These are phyloP conservation scores for Cladosporium sp. DNA, from an alignment of 2,329 filamentous ascomycete species.

Conservation along the genomic window DNA sequence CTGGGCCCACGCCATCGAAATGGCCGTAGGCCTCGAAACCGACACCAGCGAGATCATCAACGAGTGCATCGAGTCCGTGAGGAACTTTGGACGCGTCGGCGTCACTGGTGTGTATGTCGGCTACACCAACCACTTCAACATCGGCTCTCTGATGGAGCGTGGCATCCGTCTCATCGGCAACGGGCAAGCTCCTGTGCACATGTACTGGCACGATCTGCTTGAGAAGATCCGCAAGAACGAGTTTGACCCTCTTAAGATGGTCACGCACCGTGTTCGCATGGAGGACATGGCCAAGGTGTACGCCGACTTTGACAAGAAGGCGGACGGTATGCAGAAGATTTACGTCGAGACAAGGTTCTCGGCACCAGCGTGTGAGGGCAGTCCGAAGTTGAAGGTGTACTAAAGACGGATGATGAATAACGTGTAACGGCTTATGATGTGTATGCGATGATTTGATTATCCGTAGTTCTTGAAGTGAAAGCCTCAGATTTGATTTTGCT, in stretches of 20 bases:
- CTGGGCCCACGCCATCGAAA: conserved; percentile 58
- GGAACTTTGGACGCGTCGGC: conserved; percentile 68
- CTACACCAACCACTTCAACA: conserved; percentile 75
- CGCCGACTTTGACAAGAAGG: conserved; percentile 63
- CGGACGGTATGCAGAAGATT: conserved; percentile 77
- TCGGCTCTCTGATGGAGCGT: conserved; percentile 78
- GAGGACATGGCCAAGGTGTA: conserved; percentile 51
- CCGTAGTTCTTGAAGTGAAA: background rate
- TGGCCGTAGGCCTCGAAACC: conserved; percentile 66
- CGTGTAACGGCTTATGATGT: background rate
- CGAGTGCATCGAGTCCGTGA: conserved; percentile 72
- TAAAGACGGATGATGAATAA: conserved; percentile 2
- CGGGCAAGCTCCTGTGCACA: conserved; percentile 69
- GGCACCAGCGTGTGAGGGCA: conserved; percentile 46
- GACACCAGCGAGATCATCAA: conserved; percentile 79
- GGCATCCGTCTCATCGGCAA: conserved; percentile 74
- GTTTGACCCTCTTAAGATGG: conserved; percentile 74
- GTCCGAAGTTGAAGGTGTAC: conserved; percentile 34
- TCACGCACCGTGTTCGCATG: conserved; percentile 65
- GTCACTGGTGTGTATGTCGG: conserved; percentile 69
- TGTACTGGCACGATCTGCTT: conserved; percentile 79
- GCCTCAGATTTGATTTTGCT: background rate
- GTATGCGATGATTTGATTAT: background rate
- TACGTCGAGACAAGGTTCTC: conserved; percentile 61
- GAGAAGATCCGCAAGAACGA: conserved; percentile 61